Evolutionary conservation across 345 rosid genomes (phyloP).

Genomic region (Gossypium australe): DNA sequence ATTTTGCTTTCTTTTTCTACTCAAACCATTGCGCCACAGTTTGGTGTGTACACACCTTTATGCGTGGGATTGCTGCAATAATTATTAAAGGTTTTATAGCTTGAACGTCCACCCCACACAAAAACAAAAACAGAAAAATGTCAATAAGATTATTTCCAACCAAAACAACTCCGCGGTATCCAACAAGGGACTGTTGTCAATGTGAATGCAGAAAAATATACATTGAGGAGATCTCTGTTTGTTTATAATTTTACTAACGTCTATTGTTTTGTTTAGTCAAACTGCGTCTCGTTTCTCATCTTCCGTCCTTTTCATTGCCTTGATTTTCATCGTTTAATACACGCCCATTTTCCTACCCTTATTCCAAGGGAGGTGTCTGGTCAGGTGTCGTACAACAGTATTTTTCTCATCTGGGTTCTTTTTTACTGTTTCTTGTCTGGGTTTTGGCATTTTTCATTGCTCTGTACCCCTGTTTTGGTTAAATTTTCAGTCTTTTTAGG

Average conservation of each 20-base stretch:
- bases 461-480: not conserved
- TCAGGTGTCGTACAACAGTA: not conserved
- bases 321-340: slow-evolving; percentile 7
- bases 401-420: not conserved
- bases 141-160: no score
- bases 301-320: slow-evolving; percentile 21
- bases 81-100: no score
- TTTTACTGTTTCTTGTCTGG: not conserved
- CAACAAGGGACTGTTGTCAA: not conserved
- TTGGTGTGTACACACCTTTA: no score
- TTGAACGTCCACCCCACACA: no score
- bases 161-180: no score
- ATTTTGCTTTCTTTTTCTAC: not conserved
- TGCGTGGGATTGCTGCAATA: not conserved
- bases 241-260: not conserved
- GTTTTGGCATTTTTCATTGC: not conserved
- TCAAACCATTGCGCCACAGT: not conserved
- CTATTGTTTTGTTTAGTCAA: not conserved
- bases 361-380: not conserved
- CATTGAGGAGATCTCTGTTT: not conserved
- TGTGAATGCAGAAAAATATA: not conserved
- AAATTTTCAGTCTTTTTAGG: not conserved
- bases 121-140: no score
- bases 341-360: not conserved
- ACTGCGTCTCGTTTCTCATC: not conserved